Evolutionary conservation across 768 basidiomycete genomes (phyloP).

Genomic region (Tremella fuciformis): DNA sequence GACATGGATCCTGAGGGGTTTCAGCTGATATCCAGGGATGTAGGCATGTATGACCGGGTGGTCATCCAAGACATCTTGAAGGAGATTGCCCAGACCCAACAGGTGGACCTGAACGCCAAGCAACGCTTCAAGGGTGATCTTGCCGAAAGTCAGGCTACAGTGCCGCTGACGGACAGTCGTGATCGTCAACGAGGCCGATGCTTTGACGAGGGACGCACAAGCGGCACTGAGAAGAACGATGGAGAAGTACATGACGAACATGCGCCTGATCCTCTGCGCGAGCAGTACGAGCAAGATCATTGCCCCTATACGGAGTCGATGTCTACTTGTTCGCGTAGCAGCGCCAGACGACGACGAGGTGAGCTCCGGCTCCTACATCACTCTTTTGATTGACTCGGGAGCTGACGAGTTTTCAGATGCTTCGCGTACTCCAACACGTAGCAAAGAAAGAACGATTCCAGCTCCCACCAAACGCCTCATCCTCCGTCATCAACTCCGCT

Average conservation of each 20-base stretch:
- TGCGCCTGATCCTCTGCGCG: constrained; percentile 93
- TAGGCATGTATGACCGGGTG: constrained; percentile 88
- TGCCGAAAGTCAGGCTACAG: too few species aligned
- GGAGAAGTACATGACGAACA: constrained; percentile 99
- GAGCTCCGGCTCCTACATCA: constrained; percentile 18
- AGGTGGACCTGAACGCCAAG: constrained; percentile 91
- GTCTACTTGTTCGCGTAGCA: constrained; percentile 87
- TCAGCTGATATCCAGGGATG: constrained; percentile 63
- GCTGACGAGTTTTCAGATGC: constrained; percentile 62
- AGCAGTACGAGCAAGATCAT: constrained; percentile 94
- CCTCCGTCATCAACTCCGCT: constrained; percentile 75
- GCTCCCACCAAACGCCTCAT: constrained; percentile 71
- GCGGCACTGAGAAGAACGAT: constrained; percentile 94
- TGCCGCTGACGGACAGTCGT: constrained; percentile 64
- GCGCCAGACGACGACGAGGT: constrained; percentile 80
- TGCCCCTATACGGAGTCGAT: constrained; percentile 92
- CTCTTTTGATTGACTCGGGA: not conserved
- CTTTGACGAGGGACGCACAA: constrained; percentile 90
- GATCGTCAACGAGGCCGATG: constrained; percentile 95
- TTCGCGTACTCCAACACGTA: constrained; percentile 70
- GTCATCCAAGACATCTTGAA: constrained; percentile 96
- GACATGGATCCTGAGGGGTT: not conserved
- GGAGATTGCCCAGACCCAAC: constrained; percentile 98
- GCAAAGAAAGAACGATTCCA: constrained; percentile 74
- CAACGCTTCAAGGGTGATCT: constrained; percentile 88